Base-by-base conservation (phyloP, 208 protist species). In the Leishmania mexicana region DNA sequence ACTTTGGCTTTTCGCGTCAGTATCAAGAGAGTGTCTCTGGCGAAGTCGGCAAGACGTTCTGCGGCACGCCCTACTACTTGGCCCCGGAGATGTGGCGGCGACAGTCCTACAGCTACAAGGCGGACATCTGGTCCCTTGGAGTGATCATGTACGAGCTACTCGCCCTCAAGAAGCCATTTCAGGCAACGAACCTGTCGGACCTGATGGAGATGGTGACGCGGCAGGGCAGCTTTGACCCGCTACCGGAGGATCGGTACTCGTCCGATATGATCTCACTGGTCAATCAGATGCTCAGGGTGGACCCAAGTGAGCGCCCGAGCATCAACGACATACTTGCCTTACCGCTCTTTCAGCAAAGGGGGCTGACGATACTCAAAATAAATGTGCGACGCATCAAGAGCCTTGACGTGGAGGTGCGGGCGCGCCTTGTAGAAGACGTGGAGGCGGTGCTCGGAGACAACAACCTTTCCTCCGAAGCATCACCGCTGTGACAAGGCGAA, bases 51-150 rank as follows among this genome's bases (percentile, higher is more conserved):
- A 82, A 79, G 53, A 92, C 91, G 4, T 89, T 93, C 76, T 93
- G 90, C 60, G 95, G 94, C 47, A 96, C 93, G 28, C 95, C 96
- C 1, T 95, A 97, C 76, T 99, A 98, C 85, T 83, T 98, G 24
- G 91, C 94, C 2, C 97, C 97, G 3, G 97, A 99, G 85, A 72
- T 99, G 35, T 98, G 93, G 89, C 87, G 92, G 68, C 81, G 93
- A 35, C 87, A 96, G 79, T 87, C 89, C 60, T 99, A 98, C 88
- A 97, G 95, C 79, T 83, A 92, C 76, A 98, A 98, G 87, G 84
- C 87, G 3, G 97, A 99, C 65, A 91, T 98, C 40, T 99, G 96
- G 96, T 89, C 94, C 8, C 80, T 98, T 11, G 94, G 94, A 8
- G 89, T 94, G n/a, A 83, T 96, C 45, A 83, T 96, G 35, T 97